Conservation (phyloP, 257 asterid species). For the Hygrophila difformis region DNA sequence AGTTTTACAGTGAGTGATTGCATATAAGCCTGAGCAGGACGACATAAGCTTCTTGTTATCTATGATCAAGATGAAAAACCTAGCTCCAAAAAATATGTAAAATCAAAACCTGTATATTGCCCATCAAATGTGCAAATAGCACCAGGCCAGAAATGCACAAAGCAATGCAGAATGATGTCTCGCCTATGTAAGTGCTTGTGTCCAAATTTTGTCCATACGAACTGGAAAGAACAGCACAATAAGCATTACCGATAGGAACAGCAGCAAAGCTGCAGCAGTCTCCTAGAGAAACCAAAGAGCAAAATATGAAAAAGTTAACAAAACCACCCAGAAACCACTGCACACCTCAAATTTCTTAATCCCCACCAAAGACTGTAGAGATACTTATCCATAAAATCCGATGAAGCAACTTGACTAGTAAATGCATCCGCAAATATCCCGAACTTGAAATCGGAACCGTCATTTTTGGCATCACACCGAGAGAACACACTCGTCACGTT, state of each 20-base stretch:
- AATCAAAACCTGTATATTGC: conserved; percentile 91
- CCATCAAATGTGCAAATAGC: conserved; percentile 80
- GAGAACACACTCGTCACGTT: conserved; percentile 43
- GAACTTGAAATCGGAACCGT: conserved; percentile 73
- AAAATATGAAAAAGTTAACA: not conserved
- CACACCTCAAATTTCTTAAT: conserved; percentile 90
- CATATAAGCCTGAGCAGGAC: conserved; percentile 56
- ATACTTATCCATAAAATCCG: conserved; percentile 62
- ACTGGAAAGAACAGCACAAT: conserved; percentile 40
- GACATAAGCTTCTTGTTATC: not conserved
- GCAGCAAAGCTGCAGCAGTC: not conserved
- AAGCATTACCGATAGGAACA: conserved; percentile 11
- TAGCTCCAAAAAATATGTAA: not conserved
- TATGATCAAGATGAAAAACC: not conserved
- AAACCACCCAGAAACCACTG: conserved; percentile 4
- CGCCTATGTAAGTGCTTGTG: conserved; percentile 89
- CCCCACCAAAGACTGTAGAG: conserved; percentile 99
- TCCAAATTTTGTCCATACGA: conserved; percentile 82
- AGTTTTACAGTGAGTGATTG: conserved; percentile 89
- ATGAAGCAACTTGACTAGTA: conserved; percentile 66
- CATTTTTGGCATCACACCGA: conserved; percentile 64
- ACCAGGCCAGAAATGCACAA: conserved; percentile 72
- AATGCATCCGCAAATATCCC: conserved; percentile 97
- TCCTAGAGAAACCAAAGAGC: not conserved
- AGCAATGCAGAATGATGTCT: conserved; percentile 61